Percentiles rank a stretch among this genome's conserved stretches.
Evolutionary conservation across 345 rosid genomes (phyloP).

Genomic region (Syzygium aqueum): DNA sequence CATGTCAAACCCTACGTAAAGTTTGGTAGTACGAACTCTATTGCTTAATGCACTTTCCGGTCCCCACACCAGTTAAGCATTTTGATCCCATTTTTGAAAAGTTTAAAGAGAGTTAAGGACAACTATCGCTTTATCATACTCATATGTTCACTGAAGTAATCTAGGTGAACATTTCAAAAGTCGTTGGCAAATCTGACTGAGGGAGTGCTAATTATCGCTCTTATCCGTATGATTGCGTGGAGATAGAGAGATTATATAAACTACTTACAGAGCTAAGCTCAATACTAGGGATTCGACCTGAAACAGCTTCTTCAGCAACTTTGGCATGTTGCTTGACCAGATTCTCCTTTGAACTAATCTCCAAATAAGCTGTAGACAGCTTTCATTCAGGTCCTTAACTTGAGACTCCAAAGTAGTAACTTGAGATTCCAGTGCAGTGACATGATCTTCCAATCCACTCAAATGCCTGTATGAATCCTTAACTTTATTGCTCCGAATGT

Average conservation of each 20-base stretch:
- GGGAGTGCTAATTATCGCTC: not conserved
- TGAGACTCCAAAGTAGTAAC: conserved; percentile 33
- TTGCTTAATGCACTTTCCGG: too few relatives aligned
- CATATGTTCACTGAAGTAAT: not conserved
- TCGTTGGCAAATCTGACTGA: not conserved
- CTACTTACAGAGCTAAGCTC: not conserved
- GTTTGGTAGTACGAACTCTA: too few relatives aligned
- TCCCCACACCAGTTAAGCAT: too few relatives aligned
- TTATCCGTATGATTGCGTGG: not conserved
- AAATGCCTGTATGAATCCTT: conserved; percentile 58
- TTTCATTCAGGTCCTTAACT: conserved; percentile 48
- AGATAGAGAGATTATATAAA: not conserved
- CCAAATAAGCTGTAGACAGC: conserved; percentile 36
- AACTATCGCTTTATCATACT: too few relatives aligned
- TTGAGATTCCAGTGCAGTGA: conserved; percentile 17
- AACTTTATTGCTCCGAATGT: too few relatives aligned
- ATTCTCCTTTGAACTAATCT: conserved; percentile 48
- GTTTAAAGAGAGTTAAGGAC: too few relatives aligned
- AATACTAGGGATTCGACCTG: conserved; percentile 26
- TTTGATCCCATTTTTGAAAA: too few relatives aligned
- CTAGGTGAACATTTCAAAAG: not conserved
- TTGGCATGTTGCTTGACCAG: conserved; percentile 71
- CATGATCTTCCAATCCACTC: conserved; percentile 42
- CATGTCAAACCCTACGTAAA: too few relatives aligned
- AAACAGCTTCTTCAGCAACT: conserved; percentile 94